A percentile compares a stretch with the other conserved stretches of the same genome.
phyloP scores from a whole-genome alignment of 805 yeast species.

The Kodamaea neixiangensis region DNA sequence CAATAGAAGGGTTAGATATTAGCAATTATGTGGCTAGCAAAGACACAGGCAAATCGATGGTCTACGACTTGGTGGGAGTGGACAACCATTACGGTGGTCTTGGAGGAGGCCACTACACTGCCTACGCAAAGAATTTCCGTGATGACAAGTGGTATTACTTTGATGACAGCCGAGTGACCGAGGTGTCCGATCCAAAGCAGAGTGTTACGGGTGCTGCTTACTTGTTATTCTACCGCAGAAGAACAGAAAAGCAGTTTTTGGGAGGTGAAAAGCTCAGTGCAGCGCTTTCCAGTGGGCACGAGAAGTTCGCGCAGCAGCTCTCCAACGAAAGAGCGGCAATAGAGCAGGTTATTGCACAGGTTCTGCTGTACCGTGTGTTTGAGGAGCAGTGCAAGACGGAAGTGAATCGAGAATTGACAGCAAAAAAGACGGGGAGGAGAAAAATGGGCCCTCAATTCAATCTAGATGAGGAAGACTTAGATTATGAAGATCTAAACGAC shows the following conservation, averaged over 20 bases:
- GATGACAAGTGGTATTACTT: slow-evolving; percentile 86
- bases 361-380: slow-evolving; percentile 11
- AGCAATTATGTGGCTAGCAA: slow-evolving; percentile 47
- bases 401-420: slow-evolving; percentile 4
- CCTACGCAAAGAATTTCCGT: slow-evolving; percentile 76
- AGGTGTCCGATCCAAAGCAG: slow-evolving; percentile 55
- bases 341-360: slow-evolving; percentile 19
- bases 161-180: slow-evolving; percentile 78
- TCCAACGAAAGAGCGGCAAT: slow-evolving; percentile 14
- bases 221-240: slow-evolving; percentile 74
- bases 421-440: slow-evolving; percentile 2
- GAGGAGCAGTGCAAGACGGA: slow-evolving; percentile 9
- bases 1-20: slow-evolving; percentile 80
- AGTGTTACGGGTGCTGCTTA: slow-evolving; percentile 81
- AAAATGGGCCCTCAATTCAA: slow-evolving; percentile 14
- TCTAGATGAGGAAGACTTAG: slow-evolving; percentile 16
- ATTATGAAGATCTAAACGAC: slow-evolving; percentile 13
- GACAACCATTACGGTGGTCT: slow-evolving; percentile 96
- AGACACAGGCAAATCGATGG: slow-evolving; percentile 20
- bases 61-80: slow-evolving; percentile 88
- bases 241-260: slow-evolving; percentile 38
- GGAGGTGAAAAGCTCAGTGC: slow-evolving; percentile 51
- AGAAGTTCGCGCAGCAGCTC: slow-evolving; percentile 18
- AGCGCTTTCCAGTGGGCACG: slow-evolving; percentile 44
- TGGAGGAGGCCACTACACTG: slow-evolving; percentile 97